Evolutionary conservation across 495 filamentous ascomycete genomes (phyloP).

Genomic region (Talaromyces wortmannii): DNA sequence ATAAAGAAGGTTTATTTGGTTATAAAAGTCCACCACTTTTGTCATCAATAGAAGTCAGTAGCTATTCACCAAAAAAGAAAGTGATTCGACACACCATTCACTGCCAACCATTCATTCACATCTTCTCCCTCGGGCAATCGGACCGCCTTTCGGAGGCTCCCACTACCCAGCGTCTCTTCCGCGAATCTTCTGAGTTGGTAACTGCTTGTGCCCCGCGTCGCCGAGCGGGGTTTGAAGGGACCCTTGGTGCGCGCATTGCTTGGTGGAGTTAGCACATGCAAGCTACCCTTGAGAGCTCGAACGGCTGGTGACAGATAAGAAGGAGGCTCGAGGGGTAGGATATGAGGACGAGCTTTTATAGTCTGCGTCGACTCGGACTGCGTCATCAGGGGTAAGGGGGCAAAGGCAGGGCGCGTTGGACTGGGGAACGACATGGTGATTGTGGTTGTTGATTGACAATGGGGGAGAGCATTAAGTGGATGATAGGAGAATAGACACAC

Average conservation of each 20-base stretch:
- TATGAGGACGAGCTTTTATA: conserved; percentile 22
- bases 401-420: conserved; percentile 9
- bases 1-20: conserved; percentile 98
- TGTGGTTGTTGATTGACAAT: conserved; percentile 9
- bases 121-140: conserved; percentile 96
- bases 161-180: conserved; percentile 91
- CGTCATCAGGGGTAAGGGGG: not conserved
- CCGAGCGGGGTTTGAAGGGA: conserved; percentile 84
- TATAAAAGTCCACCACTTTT: conserved; percentile 98
- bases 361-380: conserved; percentile 1
- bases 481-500: conserved; percentile 42
- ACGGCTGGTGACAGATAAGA: conserved; percentile 36
- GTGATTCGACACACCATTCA: conserved; percentile 63
- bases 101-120: conserved; percentile 94
- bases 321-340: conserved; percentile 27
- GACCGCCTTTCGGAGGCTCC: conserved; percentile 91
- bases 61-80: not conserved
- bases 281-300: conserved; percentile 26
- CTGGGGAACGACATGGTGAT: conserved; percentile 9
- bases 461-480: conserved; percentile 11
- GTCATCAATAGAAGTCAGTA: not conserved
- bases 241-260: conserved; percentile 87
- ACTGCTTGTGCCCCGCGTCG: conserved; percentile 83
- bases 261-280: conserved; percentile 38
- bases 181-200: conserved; percentile 98